Percentiles rank a stretch among this genome's conserved stretches.
Conservation (phyloP, 441 rosid genomes). For the Mallotus repandus region DNA sequence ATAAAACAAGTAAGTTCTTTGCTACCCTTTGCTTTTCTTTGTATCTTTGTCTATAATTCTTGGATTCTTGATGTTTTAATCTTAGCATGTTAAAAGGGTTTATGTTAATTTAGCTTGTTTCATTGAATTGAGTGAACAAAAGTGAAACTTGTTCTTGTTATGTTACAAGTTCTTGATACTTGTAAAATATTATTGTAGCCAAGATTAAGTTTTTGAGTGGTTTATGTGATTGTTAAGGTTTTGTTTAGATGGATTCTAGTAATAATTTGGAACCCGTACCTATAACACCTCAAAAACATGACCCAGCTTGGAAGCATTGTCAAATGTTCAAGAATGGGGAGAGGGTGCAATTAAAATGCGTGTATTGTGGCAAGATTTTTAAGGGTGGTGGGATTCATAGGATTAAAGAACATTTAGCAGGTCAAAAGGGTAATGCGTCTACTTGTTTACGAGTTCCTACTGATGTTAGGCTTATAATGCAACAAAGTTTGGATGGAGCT, state of each 20-base stretch:
- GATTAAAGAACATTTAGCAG: slow-evolving; percentile 88
- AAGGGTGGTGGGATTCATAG: slow-evolving; percentile 95
- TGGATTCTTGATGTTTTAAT: not conserved
- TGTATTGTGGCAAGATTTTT: slow-evolving; percentile 67
- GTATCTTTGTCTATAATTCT: not conserved
- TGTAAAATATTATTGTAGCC: not conserved
- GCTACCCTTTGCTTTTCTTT: not conserved
- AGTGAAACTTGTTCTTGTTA: not conserved
- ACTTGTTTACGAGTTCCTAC: slow-evolving; percentile 67
- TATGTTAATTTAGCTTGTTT: not conserved
- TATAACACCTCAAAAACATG: slow-evolving; percentile 74
- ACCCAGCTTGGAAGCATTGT: slow-evolving; percentile 90
- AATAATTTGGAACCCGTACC: slow-evolving; percentile 58
- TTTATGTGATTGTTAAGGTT: slow-evolving; percentile 13
- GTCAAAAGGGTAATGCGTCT: slow-evolving; percentile 84
- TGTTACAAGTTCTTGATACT: not conserved
- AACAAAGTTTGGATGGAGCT: slow-evolving; percentile 65
- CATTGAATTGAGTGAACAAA: not conserved
- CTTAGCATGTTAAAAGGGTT: not conserved
- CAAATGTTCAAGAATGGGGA: slow-evolving; percentile 75
- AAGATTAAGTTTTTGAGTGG: slow-evolving; percentile 1
- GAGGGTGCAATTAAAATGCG: slow-evolving; percentile 67
- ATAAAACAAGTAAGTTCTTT: slow-evolving; percentile 34
- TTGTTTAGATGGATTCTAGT: slow-evolving; percentile 39
- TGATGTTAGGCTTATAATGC: slow-evolving; percentile 60